Percentiles rank a stretch among this genome's conserved stretches.
phyloP scores from a whole-genome alignment of 495 filamentous ascomycete genomes.

The Tuber aestivum region DNA sequence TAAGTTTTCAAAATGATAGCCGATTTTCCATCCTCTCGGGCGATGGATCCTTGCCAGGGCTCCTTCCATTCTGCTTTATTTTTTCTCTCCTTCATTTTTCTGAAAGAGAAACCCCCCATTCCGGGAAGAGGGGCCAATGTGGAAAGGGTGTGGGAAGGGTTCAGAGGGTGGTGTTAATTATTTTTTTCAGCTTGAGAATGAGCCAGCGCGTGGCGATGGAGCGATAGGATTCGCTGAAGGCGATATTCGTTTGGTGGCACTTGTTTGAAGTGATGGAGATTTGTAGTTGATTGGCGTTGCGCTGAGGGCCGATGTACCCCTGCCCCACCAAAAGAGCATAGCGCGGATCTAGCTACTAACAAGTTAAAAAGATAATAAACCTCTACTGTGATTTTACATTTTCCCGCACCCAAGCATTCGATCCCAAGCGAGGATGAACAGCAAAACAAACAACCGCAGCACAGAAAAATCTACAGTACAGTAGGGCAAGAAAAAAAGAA shows the following conservation, averaged over 20 bases:
- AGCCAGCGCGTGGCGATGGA: slow-evolving; percentile 27
- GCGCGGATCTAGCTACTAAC: slow-evolving; percentile 22
- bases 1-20: slow-evolving; percentile 21
- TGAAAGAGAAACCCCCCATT: not conserved
- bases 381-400: not conserved
- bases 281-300: slow-evolving; percentile 30
- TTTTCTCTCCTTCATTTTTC: slow-evolving; percentile 23
- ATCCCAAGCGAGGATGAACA: slow-evolving; percentile 3
- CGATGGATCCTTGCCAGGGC: slow-evolving; percentile 28
- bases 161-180: slow-evolving; percentile 4
- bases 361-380: not conserved
- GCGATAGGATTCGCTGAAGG: slow-evolving; percentile 24
- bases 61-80: slow-evolving; percentile 21
- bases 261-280: slow-evolving; percentile 31
- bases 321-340: slow-evolving; percentile 32
- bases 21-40: slow-evolving; percentile 20
- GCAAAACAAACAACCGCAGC: not conserved
- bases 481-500: not conserved
- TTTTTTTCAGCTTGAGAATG: slow-evolving; percentile 35
- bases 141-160: slow-evolving; percentile 3
- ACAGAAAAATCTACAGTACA: not conserved
- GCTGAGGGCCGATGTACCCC: slow-evolving; percentile 23
- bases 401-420: not conserved
- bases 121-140: not conserved
- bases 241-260: slow-evolving; percentile 33